These are phyloP conservation scores for Anthracocystis panici-leucophaei DNA, from an alignment of 1,284 basidiomycete genomes.

Conservation along the genomic window DNA sequence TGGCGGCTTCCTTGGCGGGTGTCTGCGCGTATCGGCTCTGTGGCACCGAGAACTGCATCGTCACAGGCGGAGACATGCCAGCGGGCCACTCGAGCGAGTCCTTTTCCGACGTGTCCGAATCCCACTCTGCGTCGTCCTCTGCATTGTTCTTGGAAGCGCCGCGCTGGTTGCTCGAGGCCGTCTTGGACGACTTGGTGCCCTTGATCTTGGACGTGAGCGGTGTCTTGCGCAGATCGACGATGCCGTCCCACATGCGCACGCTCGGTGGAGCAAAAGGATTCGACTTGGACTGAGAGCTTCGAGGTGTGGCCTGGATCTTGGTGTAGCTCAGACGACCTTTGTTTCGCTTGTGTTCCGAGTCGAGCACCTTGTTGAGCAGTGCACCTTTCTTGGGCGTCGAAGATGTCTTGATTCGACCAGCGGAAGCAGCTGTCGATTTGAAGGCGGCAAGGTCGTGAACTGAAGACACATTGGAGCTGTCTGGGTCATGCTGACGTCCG, in stretches of 20 bases:
- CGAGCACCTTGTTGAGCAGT: conserved; percentile 56
- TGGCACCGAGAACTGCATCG: conserved; percentile 84
- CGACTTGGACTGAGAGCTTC: conserved; percentile 41
- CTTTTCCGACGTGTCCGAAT: conserved; percentile 70
- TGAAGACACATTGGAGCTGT: conserved; percentile 39
- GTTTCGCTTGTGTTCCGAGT: conserved; percentile 55
- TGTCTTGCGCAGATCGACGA: conserved; percentile 80
- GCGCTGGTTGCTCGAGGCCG: conserved; percentile 69
- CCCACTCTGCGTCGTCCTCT: conserved; percentile 59
- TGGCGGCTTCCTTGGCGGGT: conserved; percentile 70
- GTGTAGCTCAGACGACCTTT: conserved; percentile 47
- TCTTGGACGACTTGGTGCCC: conserved; percentile 50
- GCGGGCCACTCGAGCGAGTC: conserved; percentile 71
- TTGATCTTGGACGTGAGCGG: conserved; percentile 69
- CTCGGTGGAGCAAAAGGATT: conserved; percentile 62
- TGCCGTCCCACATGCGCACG: conserved; percentile 76
- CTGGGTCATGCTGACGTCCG: conserved; percentile 22
- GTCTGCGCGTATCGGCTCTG: conserved; percentile 76
- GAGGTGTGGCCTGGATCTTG: conserved; percentile 53
- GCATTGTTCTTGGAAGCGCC: conserved; percentile 69
- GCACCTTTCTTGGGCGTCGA: conserved; percentile 52
- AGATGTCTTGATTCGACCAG: conserved; percentile 43
- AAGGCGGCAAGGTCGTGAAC: conserved; percentile 38
- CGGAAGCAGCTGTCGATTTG: conserved; percentile 21
- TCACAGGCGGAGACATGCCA: conserved; percentile 87